Evolutionary conservation across 2,329 filamentous ascomycete species (phyloP), one percentile per base, ranked within the genome.

Genomic region (Diaporthe sp.): DNA sequence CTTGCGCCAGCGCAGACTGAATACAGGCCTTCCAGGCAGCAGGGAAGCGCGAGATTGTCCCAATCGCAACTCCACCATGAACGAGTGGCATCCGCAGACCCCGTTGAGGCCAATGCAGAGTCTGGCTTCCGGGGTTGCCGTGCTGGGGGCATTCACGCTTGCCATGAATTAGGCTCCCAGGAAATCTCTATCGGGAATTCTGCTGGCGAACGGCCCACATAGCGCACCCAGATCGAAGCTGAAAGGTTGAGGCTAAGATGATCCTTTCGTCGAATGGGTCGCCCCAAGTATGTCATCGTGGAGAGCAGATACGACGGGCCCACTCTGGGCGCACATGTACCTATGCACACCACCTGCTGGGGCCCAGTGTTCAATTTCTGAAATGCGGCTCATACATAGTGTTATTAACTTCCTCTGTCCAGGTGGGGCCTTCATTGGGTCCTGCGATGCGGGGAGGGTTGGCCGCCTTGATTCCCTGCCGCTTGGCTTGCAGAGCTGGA

Each of bases 401-500:
- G n/a, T 17, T 13, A 42, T 53, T 53, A 19, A 68, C 17, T 68
- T 15, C 34, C 31, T 55, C 34, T 42, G 34, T n/a, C 49, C 34
- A 22, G 19, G 46, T n/a, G 17, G 65, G 1, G 2, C 4, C 49
- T 39, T 42, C 65, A 70, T 70, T 42, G 31, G 65, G 65, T 28
- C 31, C 25, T 8, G 49, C 22, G 10, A 55, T 70, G 65, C 65
- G 65, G 65, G 49, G 65, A 42, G 31, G 46, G 9, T 34, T 70
- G 34, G 34, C 49, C 65, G 31, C 49, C n/a, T 55, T 42, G 65
- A 13, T 39, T 70, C 65, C 34, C 65, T 55, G 65, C 34, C 15
- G 46, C 65, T 55, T 70, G 49, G 65, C 65, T 34, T 55, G 65
- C 65, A 55, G 49, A 70, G 46, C 49, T 55, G 49, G 49, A 70